Conservation (phyloP, 148 eudicot genomes). For the Cornus controversa region DNA sequence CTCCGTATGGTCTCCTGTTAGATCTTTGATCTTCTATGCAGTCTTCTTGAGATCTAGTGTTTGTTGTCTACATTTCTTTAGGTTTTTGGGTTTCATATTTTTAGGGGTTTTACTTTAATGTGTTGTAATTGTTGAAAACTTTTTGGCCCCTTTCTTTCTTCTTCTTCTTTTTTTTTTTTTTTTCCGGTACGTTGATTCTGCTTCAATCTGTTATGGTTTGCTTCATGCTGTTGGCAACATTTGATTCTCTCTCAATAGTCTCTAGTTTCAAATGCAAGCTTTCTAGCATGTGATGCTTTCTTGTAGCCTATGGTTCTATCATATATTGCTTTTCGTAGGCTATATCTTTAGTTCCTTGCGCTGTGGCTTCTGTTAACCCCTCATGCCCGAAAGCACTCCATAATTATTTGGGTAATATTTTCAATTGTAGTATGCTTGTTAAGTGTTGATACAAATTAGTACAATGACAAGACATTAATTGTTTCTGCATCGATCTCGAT, state of each 20-base stretch:
- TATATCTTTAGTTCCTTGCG: constrained; percentile 5
- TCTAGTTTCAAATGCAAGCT: constrained; percentile 21
- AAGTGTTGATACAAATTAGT: neutral
- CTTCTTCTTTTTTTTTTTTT: neutral
- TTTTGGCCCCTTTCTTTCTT: constrained; percentile 13
- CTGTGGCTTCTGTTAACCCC: neutral
- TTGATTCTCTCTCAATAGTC: constrained; percentile 26
- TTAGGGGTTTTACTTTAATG: neutral
- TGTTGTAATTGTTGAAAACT: neutral
- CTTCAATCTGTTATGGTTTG: constrained; percentile 17
- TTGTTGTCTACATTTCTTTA: neutral
- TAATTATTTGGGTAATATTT: neutral
- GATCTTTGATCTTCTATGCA: neutral
- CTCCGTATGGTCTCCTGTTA: neutral
- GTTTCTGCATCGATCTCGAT: neutral
- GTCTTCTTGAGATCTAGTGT: neutral
- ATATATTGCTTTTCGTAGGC: neutral
- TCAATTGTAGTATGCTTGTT: constrained; percentile 4
- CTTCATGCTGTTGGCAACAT: constrained; percentile 24
- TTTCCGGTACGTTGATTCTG: constrained; percentile 11
- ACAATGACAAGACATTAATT: neutral
- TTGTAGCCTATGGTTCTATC: constrained; percentile 15
- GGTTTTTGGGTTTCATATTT: neutral
- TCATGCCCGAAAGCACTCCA: neutral
- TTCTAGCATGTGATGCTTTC: constrained; percentile 32